phyloP scores from a whole-genome alignment of 192 early-diverging fungal species.

The Podochytrium sp. region DNA sequence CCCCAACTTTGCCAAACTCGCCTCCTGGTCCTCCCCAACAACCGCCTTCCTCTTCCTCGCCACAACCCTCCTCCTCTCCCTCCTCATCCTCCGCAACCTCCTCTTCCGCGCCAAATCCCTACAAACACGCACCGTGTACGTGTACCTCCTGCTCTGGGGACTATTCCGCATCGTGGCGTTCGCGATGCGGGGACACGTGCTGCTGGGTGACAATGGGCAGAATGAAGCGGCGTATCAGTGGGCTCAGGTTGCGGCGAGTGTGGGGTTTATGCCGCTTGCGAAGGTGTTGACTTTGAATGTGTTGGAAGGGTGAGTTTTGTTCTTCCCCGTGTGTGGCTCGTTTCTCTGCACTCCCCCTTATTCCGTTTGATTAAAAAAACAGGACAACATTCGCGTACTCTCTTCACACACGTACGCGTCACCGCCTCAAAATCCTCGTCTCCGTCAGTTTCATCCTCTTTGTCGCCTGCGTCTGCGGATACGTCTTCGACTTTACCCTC shows the following conservation, averaged over 20 bases:
- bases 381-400: not conserved
- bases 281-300: not conserved
- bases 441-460: not conserved
- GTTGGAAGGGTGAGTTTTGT: not conserved
- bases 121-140: not conserved
- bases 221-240: not conserved
- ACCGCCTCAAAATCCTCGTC: not conserved
- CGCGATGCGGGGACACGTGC: not conserved
- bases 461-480: not conserved
- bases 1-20: constrained; percentile 7
- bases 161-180: not conserved
- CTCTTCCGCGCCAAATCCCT: not conserved
- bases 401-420: not conserved
- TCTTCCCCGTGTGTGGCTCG: no score
- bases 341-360: no score
- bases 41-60: not conserved
- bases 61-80: not conserved
- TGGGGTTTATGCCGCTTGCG: constrained; percentile 27
- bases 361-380: not conserved
- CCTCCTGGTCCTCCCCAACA: not conserved
- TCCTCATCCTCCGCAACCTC: not conserved
- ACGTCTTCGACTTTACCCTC: not conserved
- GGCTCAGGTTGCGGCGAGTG: not conserved
- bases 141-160: not conserved
- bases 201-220: not conserved